Conservation (phyloP, 2,329 filamentous ascomycete genomes). For the Penicillium crustosum region DNA sequence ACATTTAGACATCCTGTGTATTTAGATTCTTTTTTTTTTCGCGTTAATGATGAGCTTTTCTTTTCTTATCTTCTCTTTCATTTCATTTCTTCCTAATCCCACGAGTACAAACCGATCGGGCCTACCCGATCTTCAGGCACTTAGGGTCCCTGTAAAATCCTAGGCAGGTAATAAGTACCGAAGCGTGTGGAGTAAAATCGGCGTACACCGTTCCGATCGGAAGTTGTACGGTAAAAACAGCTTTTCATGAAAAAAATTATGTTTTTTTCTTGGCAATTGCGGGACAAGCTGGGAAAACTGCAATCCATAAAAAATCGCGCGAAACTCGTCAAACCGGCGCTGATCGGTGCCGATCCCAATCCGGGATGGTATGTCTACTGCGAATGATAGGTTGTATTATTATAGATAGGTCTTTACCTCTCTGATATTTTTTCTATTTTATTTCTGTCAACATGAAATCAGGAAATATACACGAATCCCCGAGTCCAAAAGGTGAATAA, state of each 20-base stretch:
- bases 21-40: slow-evolving; percentile 1
- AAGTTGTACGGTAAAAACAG: not conserved
- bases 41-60: slow-evolving; percentile 7
- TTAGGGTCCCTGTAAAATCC: not conserved
- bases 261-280: not conserved
- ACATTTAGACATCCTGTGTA: slow-evolving; percentile 11
- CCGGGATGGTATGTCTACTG: not conserved
- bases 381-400: not conserved
- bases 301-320: not conserved
- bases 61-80: not conserved
- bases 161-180: not conserved
- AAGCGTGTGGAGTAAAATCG: not conserved
- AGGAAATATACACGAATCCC: not conserved
- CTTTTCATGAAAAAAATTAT: not conserved
- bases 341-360: slow-evolving; percentile 2
- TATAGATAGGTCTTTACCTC: not conserved
- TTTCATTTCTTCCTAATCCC: not conserved
- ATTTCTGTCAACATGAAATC: not conserved
- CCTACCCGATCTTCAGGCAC: not conserved
- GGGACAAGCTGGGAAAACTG: not conserved
- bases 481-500: not conserved
- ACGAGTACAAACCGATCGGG: not conserved
- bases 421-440: not conserved
- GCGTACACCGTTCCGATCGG: not conserved
- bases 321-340: not conserved